Evolutionary conservation across 148 eudicot species (phyloP), one percentile per base, ranked within the genome.

Genomic region (Rheum nobile): DNA sequence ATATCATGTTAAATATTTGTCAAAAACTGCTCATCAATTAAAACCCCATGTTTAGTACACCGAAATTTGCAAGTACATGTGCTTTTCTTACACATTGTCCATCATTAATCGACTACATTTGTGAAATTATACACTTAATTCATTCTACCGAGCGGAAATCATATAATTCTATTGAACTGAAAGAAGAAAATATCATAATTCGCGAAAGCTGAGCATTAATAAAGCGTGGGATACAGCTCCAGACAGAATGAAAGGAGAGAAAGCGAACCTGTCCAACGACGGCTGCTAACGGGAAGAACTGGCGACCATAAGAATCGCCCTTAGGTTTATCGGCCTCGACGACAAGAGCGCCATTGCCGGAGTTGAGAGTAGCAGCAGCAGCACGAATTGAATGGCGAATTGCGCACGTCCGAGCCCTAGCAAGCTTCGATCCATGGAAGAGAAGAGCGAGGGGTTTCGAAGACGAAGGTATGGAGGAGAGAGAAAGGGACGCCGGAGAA

Each of bases 211-310:
- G 3, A 17, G 69, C 67, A 65, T 29, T 28, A 4, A 29, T 29
- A 61, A 13, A 12, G 9, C 28, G 29, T 24, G 55, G 19, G 35
- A 16, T 61, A 26, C 67, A 61, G n/a, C 67, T 61, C 65, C 9
- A 29, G 17, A 29, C 4, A 4, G 32, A 31, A 38, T 5, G 61
- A 44, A 17, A 22, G 7, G 54, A 21, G 34, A 67, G 74, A 50
- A 42, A 39, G 26, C 19, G 32, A 8, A 92, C 98, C 97, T 94
- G 98, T 73, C 98, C 98, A 77, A 94, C 86, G 34, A 94, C 93
- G 29, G 97, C 97, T 43, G 98, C 98, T 74, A 94, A 82, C 12
- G 98, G 98, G 77, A 94, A 94, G 79, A 80, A 91, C 67, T 88
- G 86, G 14, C 96, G 85, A 2, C 96, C 96, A 50, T 86, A 88